Conservation (phyloP, 768 basidiomycete genomes). For the Sporobolomyces roseus region DNA sequence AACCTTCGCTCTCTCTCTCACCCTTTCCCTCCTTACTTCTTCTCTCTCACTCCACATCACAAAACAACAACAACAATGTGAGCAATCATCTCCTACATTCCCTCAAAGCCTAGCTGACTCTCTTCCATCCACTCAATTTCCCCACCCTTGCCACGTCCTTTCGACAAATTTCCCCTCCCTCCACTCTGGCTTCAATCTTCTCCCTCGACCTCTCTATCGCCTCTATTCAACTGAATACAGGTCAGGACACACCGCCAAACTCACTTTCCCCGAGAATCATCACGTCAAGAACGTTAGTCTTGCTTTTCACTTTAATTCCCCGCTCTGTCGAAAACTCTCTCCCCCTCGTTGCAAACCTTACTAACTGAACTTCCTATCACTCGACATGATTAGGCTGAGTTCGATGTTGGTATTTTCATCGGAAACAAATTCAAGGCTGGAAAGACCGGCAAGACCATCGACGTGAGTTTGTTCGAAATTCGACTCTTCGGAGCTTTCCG, state of each 20-base stretch:
- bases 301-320: neutral
- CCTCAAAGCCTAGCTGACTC: neutral
- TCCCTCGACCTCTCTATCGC: slow-evolving; percentile 18
- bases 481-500: slow-evolving; percentile 45
- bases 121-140: neutral
- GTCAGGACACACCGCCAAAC: slow-evolving; percentile 39
- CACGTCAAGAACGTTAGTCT: slow-evolving; percentile 11
- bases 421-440: slow-evolving; percentile 64
- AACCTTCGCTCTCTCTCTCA: too few relatives aligned
- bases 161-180: neutral
- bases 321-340: neutral
- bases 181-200: neutral
- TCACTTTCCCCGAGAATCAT: slow-evolving; percentile 42
- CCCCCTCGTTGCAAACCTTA: too few relatives aligned
- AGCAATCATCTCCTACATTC: neutral
- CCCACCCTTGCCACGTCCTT: too few relatives aligned
- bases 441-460: slow-evolving; percentile 60
- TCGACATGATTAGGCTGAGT: neutral
- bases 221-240: neutral
- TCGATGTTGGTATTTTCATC: slow-evolving; percentile 70
- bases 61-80: slow-evolving; percentile 12
- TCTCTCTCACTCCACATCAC: neutral
- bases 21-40: neutral
- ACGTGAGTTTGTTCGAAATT: slow-evolving; percentile 59
- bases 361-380: too few relatives aligned